Conservation (phyloP, 2,329 filamentous ascomycete species). For the Diatrype stigma region DNA sequence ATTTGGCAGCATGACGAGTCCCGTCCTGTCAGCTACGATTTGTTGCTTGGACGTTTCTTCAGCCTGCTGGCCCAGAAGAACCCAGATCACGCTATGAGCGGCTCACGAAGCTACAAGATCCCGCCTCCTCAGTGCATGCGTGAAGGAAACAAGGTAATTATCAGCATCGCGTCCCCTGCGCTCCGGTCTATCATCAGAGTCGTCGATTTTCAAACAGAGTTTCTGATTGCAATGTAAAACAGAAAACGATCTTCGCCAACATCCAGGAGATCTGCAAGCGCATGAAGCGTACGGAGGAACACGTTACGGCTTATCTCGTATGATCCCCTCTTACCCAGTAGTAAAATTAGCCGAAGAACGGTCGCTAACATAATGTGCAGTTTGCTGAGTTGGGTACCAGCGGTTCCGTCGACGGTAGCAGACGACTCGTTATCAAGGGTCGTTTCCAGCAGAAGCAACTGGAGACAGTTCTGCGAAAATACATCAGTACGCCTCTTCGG, state of each 20-base stretch:
- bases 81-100: conserved; percentile 86
- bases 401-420: conserved; percentile 88
- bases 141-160: conserved; percentile 80
- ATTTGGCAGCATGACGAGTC: conserved; percentile 83
- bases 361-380: neutral
- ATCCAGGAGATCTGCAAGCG: conserved; percentile 98
- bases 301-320: conserved; percentile 84
- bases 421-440: conserved; percentile 96
- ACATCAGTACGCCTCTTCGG: conserved; percentile 67
- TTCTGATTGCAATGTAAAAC: neutral
- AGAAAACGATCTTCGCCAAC: conserved; percentile 98
- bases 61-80: conserved; percentile 91
- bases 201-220: no score
- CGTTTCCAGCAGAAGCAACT: conserved; percentile 99
- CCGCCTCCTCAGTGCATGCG: conserved; percentile 96
- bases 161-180: neutral
- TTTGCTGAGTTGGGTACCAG: conserved; percentile 98
- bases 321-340: neutral
- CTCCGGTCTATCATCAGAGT: no score
- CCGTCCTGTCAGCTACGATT: conserved; percentile 74
- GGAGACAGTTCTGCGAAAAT: conserved; percentile 92
- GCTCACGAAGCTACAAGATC: conserved; percentile 97
- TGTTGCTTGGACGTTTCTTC: conserved; percentile 91
- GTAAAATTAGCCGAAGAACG: no score
- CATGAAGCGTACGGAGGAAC: conserved; percentile 98